Evolutionary conservation across 176 grass and related monocot genomes (phyloP), one percentile per base, ranked within the genome.

Genomic region (Secale cereale): DNA sequence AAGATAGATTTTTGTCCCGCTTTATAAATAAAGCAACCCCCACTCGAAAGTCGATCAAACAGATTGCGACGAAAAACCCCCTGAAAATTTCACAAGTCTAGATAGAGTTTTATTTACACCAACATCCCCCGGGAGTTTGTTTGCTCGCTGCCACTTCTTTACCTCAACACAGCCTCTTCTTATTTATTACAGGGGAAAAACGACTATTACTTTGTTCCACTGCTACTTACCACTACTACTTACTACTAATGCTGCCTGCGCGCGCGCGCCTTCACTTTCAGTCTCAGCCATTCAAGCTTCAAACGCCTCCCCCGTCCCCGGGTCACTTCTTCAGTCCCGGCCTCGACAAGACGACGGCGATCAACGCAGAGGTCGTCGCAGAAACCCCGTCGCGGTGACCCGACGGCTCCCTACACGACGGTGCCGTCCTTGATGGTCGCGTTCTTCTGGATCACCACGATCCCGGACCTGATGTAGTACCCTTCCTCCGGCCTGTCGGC

Each of bases 381-480:
- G 52, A 57, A 57, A 57, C 48, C 46, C 39, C 16, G 48, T 52
- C 16, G 16, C 48, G 16, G 5, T 5, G 16, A 0, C 54, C 10
- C 40, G 3, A 32, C 29, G 2, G 31, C n/a, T 36, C 7, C 25
- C 76, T 86, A 95, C 86, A 95, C 88, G 16, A 90, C 29, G 20
- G 82, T 87, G 36, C 90, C 93, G 76, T 95, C 88, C 77, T 86
- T 92, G 62, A 95, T 90, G 8, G 90, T 95, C 26, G 90, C 76
- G 26, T 92, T 95, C 85, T 95, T 95, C 40, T 81, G 29, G n/a
- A 92, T 77, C 40, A 95, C 16, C 3, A 84, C 81, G 50, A 95
- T 71, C 23, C 90, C 93, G 0, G 90, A 90, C 78, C 93, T 77
- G 54, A 95, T 92, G 76, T 90, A 92, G 66, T 87, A 95, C 28